Evolutionary conservation across 179 eudicot genomes (phyloP).

Genomic region (Drosera spatulata): DNA sequence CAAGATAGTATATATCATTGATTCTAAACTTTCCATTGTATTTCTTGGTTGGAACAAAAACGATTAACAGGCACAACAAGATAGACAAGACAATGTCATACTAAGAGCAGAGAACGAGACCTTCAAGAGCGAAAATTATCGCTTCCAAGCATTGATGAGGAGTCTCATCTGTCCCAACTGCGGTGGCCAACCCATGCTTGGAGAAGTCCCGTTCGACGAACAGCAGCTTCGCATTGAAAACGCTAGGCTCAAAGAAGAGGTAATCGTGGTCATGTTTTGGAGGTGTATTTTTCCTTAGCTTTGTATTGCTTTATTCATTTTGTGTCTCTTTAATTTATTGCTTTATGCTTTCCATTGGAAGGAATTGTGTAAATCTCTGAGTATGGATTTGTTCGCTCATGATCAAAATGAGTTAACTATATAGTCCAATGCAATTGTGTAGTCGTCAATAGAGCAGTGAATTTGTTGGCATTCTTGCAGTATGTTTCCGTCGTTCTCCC

Average conservation of each 20-base stretch:
- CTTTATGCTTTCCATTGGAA: no score
- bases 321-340: no score
- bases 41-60: background rate
- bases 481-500: no score
- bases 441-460: no score
- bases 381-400: no score
- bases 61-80: slow-evolving; percentile 75
- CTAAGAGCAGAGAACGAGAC: slow-evolving; percentile 77
- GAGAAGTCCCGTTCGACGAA: slow-evolving; percentile 68
- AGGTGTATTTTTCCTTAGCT: no score
- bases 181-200: slow-evolving; percentile 67
- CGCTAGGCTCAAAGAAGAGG: slow-evolving; percentile 92
- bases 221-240: slow-evolving; percentile 90
- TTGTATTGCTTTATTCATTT: no score
- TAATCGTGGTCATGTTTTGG: slow-evolving; percentile 1
- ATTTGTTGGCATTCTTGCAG: no score
- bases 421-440: no score
- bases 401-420: no score
- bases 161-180: slow-evolving; percentile 78
- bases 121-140: slow-evolving; percentile 73
- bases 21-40: background rate
- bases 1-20: no score
- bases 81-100: slow-evolving; percentile 65
- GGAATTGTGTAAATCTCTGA: no score
- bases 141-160: slow-evolving; percentile 66